phyloP scores from a whole-genome alignment of 345 rosid genomes.

The Rhodamnia argentea region DNA sequence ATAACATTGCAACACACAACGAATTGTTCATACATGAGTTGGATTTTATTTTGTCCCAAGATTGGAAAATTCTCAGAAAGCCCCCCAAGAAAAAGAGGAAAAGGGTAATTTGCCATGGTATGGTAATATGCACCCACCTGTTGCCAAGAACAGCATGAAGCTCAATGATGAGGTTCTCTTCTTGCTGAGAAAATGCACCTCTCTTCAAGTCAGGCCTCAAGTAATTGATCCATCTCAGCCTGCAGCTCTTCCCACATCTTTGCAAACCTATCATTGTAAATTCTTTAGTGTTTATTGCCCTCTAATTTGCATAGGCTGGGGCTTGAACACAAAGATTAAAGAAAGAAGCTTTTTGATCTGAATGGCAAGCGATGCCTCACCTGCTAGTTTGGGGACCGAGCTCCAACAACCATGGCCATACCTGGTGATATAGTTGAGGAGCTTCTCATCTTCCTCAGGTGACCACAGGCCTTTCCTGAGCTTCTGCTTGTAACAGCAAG shows the following conservation, averaged over 20 bases:
- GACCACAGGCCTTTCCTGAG: conserved; percentile 86
- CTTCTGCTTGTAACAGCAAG: conserved; percentile 81
- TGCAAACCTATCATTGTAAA: conserved; percentile 36
- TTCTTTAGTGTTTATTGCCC: neutral
- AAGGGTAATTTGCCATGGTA: neutral
- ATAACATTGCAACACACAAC: neutral
- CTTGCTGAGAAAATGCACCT: conserved; percentile 74
- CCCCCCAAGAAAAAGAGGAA: neutral
- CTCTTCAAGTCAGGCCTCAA: conserved; percentile 84
- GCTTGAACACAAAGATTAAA: neutral
- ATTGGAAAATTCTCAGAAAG: neutral
- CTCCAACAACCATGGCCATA: conserved; percentile 91
- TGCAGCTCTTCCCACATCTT: conserved; percentile 81
- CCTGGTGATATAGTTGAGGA: conserved; percentile 52
- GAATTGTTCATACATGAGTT: neutral
- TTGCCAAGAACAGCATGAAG: conserved; percentile 74
- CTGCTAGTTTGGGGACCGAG: conserved; percentile 83
- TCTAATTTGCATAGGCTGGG: neutral
- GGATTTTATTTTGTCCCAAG: neutral
- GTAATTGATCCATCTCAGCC: conserved; percentile 82
- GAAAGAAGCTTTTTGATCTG: neutral
- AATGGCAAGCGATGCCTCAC: conserved; percentile 5
- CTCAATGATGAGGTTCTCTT: conserved; percentile 64
- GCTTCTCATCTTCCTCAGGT: conserved; percentile 87
- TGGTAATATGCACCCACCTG: conserved; percentile 25